These are phyloP conservation scores for Mucor ambiguus DNA, from an alignment of 371 early-diverging fungal genomes.

Conservation along the genomic window DNA sequence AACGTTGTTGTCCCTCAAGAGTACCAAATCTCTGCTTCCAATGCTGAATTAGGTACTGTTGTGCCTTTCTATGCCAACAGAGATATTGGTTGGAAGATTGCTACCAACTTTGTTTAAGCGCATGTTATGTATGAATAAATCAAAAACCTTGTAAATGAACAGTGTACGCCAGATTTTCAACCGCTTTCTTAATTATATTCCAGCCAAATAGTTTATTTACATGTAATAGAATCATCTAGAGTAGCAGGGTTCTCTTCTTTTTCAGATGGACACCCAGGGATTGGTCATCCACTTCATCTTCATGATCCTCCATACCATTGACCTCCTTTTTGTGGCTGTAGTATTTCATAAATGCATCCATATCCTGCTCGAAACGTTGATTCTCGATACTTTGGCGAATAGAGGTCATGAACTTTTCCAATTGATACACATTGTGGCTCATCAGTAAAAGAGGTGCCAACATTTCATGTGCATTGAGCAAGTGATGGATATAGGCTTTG, in stretches of 20 bases:
- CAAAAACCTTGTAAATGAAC: not conserved
- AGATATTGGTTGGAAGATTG: constrained; percentile 73
- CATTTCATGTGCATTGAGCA: constrained; percentile 80
- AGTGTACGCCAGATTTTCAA: not conserved
- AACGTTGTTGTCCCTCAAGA: constrained; percentile 59
- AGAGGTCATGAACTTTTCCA: constrained; percentile 62
- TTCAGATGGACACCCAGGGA: constrained; percentile 44
- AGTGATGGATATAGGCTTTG: constrained; percentile 78
- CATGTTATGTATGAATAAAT: not conserved
- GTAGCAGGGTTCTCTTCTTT: constrained; percentile 43
- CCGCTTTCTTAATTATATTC: not conserved
- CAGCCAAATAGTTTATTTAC: constrained; percentile 8
- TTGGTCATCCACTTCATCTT: constrained; percentile 44
- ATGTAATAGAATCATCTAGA: constrained; percentile 18
- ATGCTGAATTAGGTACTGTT: constrained; percentile 64
- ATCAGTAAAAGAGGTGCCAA: constrained; percentile 75
- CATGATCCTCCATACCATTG: constrained; percentile 35
- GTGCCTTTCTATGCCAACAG: constrained; percentile 90
- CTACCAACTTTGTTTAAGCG: constrained; percentile 38
- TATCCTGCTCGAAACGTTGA: constrained; percentile 53
- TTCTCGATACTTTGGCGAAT: constrained; percentile 62
- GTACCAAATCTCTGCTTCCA: constrained; percentile 51
- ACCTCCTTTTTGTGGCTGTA: constrained; percentile 40
- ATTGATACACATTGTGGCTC: constrained; percentile 74
- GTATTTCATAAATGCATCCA: constrained; percentile 44